Base-by-base conservation (phyloP, 345 rosid species). In the Pugionium cornutum region DNA sequence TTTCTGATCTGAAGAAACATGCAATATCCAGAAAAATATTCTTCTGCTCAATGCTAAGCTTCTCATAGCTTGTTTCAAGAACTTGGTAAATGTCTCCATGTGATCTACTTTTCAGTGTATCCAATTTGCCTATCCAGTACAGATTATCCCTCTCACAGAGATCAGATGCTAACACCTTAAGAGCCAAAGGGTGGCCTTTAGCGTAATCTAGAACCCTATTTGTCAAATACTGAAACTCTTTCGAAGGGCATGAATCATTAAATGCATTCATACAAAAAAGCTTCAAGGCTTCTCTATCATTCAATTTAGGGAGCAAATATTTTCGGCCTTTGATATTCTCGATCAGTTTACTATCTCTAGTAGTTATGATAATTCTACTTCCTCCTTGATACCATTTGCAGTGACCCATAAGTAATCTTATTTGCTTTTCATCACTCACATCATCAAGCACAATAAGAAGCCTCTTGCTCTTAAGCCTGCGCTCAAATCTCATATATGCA, bases 1-100 rank as follows among this genome's bases (percentile, higher is more conserved):
- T 37, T 25, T 45, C 52, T 3, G 79, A 73, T 33, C 68, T 75
- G 31, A 78, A 78, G 70, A 80, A 80, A 48, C 81, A 78, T 18
- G 81, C 82, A 61, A 83, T 76, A 47, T 80, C 84, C n/a, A 78
- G 73, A 66, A 83, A 83, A 5, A 80, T n/a, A 6, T 36, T 42
- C 65, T 78, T 68, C 53, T 68, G 72, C 29, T 67, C 47, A 30
- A 35, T 35, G 39, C 50, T 47, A n/a, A 83, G 73, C n/a, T 74
- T 78, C 52, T 83, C 80, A 33, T 69, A 80, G 49, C 84, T 80
- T 43, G 77, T 76, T 47, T 54, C 76, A 4, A 80, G 33, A 11
- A 75, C 61, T 9, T 63, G 39, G 0, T 18, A 54, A 29, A 83
- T 76, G 18, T 76, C 66, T 4, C 53, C 64, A 35, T 74, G 52